phyloP scores from a whole-genome alignment of 352 stramenopile genomes.

The Globisporangium recalcitrans region DNA sequence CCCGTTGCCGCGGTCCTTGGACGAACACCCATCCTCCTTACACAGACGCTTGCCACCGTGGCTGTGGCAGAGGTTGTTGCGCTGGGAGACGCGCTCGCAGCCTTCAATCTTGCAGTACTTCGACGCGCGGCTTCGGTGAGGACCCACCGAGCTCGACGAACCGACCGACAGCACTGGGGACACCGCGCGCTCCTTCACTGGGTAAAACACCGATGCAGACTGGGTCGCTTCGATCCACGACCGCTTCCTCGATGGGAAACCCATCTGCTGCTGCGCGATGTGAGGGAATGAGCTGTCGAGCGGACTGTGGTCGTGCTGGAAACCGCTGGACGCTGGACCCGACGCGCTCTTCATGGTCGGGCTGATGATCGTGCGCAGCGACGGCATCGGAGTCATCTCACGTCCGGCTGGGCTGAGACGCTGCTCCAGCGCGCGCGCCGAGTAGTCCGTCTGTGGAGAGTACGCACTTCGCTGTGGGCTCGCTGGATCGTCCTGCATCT shows the following conservation, averaged over 20 bases:
- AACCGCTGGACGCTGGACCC: constrained; percentile 16
- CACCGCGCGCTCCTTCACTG: constrained; percentile 12
- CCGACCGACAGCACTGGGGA: constrained; percentile 15
- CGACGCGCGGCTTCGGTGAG: constrained; percentile 65
- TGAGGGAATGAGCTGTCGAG: background rate
- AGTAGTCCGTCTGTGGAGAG: constrained; percentile 8
- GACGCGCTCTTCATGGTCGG: constrained; percentile 25
- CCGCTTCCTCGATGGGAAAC: constrained; percentile 10
- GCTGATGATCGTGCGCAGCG: constrained; percentile 52
- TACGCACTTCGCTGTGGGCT: constrained; percentile 12
- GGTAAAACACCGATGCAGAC: constrained; percentile 1
- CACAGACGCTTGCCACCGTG: constrained; percentile 81
- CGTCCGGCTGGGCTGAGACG: constrained; percentile 27
- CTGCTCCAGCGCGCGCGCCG: constrained; percentile 2
- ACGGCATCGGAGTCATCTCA: constrained; percentile 30
- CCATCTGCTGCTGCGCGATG: background rate
- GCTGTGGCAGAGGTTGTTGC: constrained; percentile 80
- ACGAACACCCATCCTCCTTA: constrained; percentile 68
- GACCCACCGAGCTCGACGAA: constrained; percentile 1
- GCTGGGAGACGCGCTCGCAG: constrained; percentile 74
- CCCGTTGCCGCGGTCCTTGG: constrained; percentile 78
- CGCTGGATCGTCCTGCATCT: constrained; percentile 39
- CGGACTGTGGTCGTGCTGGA: constrained; percentile 10
- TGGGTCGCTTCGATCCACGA: constrained; percentile 12
- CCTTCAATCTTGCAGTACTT: constrained; percentile 85